phyloP scores from a whole-genome alignment of 805 yeast species.

The Candida caryicola region DNA sequence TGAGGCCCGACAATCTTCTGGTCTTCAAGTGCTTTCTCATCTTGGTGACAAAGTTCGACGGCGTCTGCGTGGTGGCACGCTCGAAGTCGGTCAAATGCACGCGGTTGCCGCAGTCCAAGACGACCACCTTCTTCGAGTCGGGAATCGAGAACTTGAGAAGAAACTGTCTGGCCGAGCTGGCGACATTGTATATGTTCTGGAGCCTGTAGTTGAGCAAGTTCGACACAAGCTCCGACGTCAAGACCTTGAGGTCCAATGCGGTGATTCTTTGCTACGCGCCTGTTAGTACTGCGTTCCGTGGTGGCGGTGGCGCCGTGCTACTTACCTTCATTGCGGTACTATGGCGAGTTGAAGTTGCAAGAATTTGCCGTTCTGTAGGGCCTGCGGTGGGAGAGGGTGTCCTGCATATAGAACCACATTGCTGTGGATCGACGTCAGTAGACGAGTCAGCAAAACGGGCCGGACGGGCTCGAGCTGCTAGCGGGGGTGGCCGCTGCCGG shows the following conservation, averaged over 20 bases:
- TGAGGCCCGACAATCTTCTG: conserved; percentile 67
- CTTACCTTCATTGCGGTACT: no score
- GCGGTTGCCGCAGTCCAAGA: conserved; percentile 85
- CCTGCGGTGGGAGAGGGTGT: background rate
- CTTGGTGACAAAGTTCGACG: conserved; percentile 82
- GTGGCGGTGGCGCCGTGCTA: no score
- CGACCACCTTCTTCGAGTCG: conserved; percentile 70
- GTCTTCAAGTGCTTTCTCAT: conserved; percentile 83
- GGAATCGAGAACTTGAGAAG: conserved; percentile 78
- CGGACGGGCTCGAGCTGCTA: no score
- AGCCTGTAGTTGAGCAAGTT: conserved; percentile 64
- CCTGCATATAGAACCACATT: no score
- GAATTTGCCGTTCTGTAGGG: background rate
- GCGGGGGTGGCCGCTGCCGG: no score
- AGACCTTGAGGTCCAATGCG: conserved; percentile 73
- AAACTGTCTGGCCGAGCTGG: conserved; percentile 68
- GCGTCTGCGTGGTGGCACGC: conserved; percentile 75
- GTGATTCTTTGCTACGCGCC: conserved; percentile 71
- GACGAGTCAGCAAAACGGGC: no score
- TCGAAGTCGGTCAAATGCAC: conserved; percentile 76
- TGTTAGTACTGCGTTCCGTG: conserved; percentile 4
- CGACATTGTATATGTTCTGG: conserved; percentile 81
- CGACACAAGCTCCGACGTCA: conserved; percentile 61
- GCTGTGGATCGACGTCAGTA: no score
- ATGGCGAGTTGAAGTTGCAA: no score